Base-by-base conservation (phyloP, 2,329 filamentous ascomycete genomes). In the Phialophora verrucosa region DNA sequence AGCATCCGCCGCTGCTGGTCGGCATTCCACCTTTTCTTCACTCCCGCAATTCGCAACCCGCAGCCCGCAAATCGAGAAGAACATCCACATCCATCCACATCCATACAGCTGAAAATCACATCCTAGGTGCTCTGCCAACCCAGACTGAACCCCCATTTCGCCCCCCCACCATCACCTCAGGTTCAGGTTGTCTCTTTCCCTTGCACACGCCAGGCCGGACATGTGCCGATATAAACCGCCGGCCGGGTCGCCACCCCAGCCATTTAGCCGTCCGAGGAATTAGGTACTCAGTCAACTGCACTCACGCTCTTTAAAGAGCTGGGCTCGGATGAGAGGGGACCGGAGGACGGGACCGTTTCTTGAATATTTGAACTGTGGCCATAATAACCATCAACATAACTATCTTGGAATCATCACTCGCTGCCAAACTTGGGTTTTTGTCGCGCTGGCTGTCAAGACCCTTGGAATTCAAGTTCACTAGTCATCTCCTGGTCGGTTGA, bases 191-290 rank as follows among this genome's bases (percentile, higher is more conserved):
- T 57, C 63, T 35, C 57, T 57, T 60, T 14, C 17, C 38, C n/a
- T 32, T 25, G 25, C 12, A 25, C 42, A n/a, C 1, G 31, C 23
- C 17, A 12, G 17, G 49, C 49, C 63, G 63, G 63, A 29, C 49
- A 50, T 59, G 29, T 25, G 42, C 63, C 63, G 63, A 56, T 54
- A 42, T 47, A 35, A 17, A 53, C 63, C 38, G 38, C 38, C 38
- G 38, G 38, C 38, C 63, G 63, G 27, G 23, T 61, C 29, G 62
- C 61, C 51, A 47, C 38, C 38, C 35, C 35, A 55, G 60, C 20
- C 62, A 61, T 61, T 65, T 65, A 65, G 12, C 63, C 63, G 63
- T 35, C 44, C 20, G 55, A 11, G 27, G 7, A 25, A 29, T 17
- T 25, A 50, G 11, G 20, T 53, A 25, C n/a, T 25, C 50, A 5